phyloP scores from a whole-genome alignment of 352 stramenopile species.

The Globisporangium apiculatum region DNA sequence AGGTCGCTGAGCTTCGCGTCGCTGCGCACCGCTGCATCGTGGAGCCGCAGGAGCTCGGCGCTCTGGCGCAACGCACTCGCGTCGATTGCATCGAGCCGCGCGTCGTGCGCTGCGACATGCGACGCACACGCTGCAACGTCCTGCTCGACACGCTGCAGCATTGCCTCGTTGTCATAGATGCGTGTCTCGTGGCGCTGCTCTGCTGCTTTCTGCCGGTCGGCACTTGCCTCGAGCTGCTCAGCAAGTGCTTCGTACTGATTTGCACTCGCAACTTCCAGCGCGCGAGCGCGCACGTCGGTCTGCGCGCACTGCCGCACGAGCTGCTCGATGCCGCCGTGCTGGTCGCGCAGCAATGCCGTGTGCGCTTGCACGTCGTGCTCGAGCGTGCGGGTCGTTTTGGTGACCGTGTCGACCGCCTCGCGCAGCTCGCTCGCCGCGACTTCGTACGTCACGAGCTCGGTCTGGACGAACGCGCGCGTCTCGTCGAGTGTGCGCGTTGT shows the following conservation, averaged over 20 bases:
- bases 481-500: slow-evolving; percentile 29
- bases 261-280: slow-evolving; percentile 16
- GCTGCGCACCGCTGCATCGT: slow-evolving; percentile 20
- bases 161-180: slow-evolving; percentile 22
- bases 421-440: slow-evolving; percentile 24
- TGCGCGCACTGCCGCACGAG: slow-evolving; percentile 20
- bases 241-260: slow-evolving; percentile 18
- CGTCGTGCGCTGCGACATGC: slow-evolving; percentile 23
- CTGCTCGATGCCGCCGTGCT: slow-evolving; percentile 28
- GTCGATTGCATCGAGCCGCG: slow-evolving; percentile 26
- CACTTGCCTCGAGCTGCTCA: slow-evolving; percentile 18
- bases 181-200: slow-evolving; percentile 20
- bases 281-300: slow-evolving; percentile 13
- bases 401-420: slow-evolving; percentile 22
- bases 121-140: slow-evolving; percentile 26
- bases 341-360: slow-evolving; percentile 12
- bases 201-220: slow-evolving; percentile 10
- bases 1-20: slow-evolving; percentile 30
- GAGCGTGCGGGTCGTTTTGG: slow-evolving; percentile 10
- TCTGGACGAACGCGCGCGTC: slow-evolving; percentile 30
- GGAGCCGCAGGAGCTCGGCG: slow-evolving; percentile 24
- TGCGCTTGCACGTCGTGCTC: slow-evolving; percentile 18
- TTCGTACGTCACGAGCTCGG: slow-evolving; percentile 43
- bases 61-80: slow-evolving; percentile 16
- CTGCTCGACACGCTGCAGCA: slow-evolving; percentile 17